Conservation (phyloP, 78 protist species). For the Speleostelium caveatum region DNA sequence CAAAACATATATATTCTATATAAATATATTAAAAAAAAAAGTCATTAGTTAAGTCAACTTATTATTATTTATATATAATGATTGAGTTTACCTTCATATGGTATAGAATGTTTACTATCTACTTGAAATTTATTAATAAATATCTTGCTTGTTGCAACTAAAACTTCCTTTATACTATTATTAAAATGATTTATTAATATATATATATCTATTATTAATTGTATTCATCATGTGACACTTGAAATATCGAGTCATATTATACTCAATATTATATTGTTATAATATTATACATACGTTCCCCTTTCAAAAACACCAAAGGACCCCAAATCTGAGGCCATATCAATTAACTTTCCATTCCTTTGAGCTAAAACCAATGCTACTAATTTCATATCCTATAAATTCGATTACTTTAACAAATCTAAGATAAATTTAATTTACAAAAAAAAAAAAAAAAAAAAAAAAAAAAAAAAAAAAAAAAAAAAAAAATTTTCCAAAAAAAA, state of each 20-base stretch:
- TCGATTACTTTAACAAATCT: neutral
- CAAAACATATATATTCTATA: slow-evolving; percentile 47
- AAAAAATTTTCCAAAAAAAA: neutral
- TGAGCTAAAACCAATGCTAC: slow-evolving; percentile 46
- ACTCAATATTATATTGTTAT: too few relatives aligned
- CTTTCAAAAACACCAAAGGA: slow-evolving; percentile 60
- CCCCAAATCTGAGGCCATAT: slow-evolving; percentile 11
- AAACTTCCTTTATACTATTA: slow-evolving; percentile 49
- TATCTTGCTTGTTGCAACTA: slow-evolving; percentile 62
- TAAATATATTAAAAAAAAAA: too few relatives aligned
- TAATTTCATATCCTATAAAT: slow-evolving; percentile 36
- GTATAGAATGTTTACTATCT: slow-evolving; percentile 46
- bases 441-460: too few relatives aligned
- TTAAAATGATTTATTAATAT: too few relatives aligned
- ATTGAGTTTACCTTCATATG: too few relatives aligned
- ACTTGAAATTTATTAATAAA: slow-evolving; percentile 46
- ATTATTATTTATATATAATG: too few relatives aligned
- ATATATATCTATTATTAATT: too few relatives aligned
- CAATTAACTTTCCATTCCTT: slow-evolving; percentile 42
- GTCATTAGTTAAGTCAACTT: too few relatives aligned
- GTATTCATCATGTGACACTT: too few relatives aligned
- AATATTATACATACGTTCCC: slow-evolving; percentile 38
- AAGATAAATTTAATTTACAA: too few relatives aligned
- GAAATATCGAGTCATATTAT: too few relatives aligned
- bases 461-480: neutral